Percentiles rank a stretch among this genome's conserved stretches.
Conservation (phyloP, 2,329 filamentous ascomycete species). For the Phialocephala sp. region DNA sequence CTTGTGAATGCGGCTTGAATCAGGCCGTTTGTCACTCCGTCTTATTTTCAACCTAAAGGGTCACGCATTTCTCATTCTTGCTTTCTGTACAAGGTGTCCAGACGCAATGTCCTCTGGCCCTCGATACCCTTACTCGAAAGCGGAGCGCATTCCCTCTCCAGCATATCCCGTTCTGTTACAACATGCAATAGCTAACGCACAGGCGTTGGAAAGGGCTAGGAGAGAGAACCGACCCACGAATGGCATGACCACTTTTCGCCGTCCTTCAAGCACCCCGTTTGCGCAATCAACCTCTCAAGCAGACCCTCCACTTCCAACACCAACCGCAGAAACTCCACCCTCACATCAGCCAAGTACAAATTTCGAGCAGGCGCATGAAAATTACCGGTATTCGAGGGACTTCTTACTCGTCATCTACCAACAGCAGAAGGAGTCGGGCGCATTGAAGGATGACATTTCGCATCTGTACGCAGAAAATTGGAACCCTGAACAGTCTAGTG, state of each 20-base stretch:
- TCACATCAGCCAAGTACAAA: slow-evolving; percentile 35
- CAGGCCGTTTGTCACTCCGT: background rate
- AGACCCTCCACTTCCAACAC: slow-evolving; percentile 31
- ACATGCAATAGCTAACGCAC: background rate
- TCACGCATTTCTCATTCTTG: background rate
- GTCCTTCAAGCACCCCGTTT: slow-evolving; percentile 63
- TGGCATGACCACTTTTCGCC: slow-evolving; percentile 68
- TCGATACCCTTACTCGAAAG: background rate
- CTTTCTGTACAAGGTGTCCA: background rate
- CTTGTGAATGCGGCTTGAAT: background rate
- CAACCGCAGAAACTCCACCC: slow-evolving; percentile 32
- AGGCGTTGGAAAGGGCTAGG: slow-evolving; percentile 54
- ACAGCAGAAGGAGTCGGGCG: slow-evolving; percentile 54
- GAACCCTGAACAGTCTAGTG: slow-evolving; percentile 77
- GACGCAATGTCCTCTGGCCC: background rate
- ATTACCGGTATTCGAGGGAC: slow-evolving; percentile 44
- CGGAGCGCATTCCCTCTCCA: background rate
- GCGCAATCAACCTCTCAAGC: slow-evolving; percentile 43
- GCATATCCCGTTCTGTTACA: background rate
- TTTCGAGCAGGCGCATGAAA: slow-evolving; percentile 47
- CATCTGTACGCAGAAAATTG: slow-evolving; percentile 76
- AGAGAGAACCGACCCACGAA: slow-evolving; percentile 63
- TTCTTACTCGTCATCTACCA: slow-evolving; percentile 79
- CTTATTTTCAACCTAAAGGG: background rate
- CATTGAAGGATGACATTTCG: slow-evolving; percentile 64